Base-by-base conservation (phyloP, 1,284 basidiomycete genomes). In the Trametes versicolor region DNA sequence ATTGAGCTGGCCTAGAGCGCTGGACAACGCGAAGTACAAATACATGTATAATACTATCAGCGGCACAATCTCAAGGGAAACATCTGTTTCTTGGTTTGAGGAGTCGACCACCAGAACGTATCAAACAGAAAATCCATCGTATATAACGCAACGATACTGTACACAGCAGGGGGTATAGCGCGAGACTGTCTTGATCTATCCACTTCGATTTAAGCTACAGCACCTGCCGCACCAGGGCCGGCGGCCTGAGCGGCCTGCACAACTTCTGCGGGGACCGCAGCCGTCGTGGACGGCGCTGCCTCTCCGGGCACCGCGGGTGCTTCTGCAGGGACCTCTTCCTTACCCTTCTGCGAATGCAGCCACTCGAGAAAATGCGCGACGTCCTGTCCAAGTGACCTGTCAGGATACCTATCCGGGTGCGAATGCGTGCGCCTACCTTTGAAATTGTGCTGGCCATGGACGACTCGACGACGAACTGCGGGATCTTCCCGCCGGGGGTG, bases 401-500 rank as follows among this genome's bases (percentile, higher is more conserved):
- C 25, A 57, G 43, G 17, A 19, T 25, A 8, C 1, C 8, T 13
- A 7, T 1, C 25, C 51, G 41, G n/a, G 36, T 19, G 13, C 25
- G 17, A 53, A 8, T 4, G 41, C 27, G 4, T 23, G 3, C 0
- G 69, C 81, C 27, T 73, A 91, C 91, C 68, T 85, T 80, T 12
- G 90, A 82, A 62, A 93, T 88, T 64, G 83, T 84, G 62, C 87
- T 81, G 12, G 87, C 79, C 81, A 92, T 84, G 45, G 81, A 83
- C 58, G 77, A 80, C 63, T 92, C 87, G 0, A 83, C 82, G 59
- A 92, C 63, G 70, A 90, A 90, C 29, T 78, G 77, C 4, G 92
- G 91, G 47, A 93, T 88, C 51, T 75, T 82, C 10, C 91, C 91
- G 34, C 89, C 90, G 12, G 90, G 85, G 1, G 84, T 86, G 71